Evolutionary conservation across 306 rosid genomes (phyloP), one percentile per base, ranked within the genome.

Genomic region (Ammopiptanthus mongolicus): DNA sequence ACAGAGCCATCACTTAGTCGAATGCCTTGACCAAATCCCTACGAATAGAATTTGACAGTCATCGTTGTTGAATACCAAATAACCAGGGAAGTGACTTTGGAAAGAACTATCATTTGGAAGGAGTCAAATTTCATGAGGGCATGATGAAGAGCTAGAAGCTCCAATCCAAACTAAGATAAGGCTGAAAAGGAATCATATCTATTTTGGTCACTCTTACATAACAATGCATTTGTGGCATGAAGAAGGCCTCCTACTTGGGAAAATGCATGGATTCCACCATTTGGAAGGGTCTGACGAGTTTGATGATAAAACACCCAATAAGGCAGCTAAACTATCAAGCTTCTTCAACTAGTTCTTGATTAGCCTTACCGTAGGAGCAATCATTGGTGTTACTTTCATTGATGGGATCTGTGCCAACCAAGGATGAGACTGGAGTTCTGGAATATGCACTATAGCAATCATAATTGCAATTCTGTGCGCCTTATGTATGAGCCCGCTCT

Each of bases 261-360:
- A 72, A 44, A 59, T 58, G 87, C 97, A 37, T 93, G 97, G 96
- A 82, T 82, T 85, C 93, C 93, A 64, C 77, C 90, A 7, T n/a
- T n/a, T n/a, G n/a, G n/a, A n/a, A 50, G 98, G 98, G 12, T 96
- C 97, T 19, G 93, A 93, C 42, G 97, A 93, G 48, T 91, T 91
- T 74, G 88, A 89, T 41, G 91, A 72, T 2, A 83, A 78, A 29
- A 87, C 87, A 74, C 98, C 97, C 5, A 82, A 85, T 8, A 91
- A 85, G 55, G 89, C 89, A 7, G 25, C 84, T 14, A 82, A 85
- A 55, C 2, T 91, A 0, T 93, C 98, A 6, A 93, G 98, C 80
- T 93, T 87, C 68, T 93, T 93, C 84, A 91, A 91, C 75, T 93
- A 93, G 96, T 85, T 93, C 81, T 59, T 93, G 81, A 71, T 93